Evolutionary conservation across 768 basidiomycete species (phyloP).

Genomic region (Pisolithus orientalis): DNA sequence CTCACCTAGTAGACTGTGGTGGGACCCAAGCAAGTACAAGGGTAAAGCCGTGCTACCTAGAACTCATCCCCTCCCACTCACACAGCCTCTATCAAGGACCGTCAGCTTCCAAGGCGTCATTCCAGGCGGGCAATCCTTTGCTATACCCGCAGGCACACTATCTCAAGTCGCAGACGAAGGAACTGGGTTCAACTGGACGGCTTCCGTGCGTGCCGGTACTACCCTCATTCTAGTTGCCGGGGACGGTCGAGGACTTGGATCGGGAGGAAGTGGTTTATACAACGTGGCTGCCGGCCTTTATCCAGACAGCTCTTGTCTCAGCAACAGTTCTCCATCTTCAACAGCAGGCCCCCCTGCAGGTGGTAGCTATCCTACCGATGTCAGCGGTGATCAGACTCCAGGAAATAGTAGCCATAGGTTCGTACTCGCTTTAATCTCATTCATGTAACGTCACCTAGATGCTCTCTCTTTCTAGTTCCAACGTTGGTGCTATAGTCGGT

Average conservation of each 20-base stretch:
- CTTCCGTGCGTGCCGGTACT: constrained; percentile 57
- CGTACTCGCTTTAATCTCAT: background rate
- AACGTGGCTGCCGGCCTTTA: constrained; percentile 48
- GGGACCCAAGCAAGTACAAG: constrained; percentile 48
- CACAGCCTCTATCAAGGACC: constrained; percentile 30
- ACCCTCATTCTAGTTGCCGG: constrained; percentile 62
- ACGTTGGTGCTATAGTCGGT: constrained; percentile 30
- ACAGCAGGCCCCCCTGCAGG: constrained; percentile 75
- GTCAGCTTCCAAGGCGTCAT: constrained; percentile 68
- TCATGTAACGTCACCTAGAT: background rate
- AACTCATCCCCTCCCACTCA: background rate
- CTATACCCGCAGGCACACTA: constrained; percentile 46
- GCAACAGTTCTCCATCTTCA: constrained; percentile 60
- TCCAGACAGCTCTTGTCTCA: constrained; percentile 51
- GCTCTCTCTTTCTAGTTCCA: background rate
- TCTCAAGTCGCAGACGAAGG: constrained; percentile 41
- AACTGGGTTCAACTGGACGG: constrained; percentile 66
- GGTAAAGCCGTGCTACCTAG: constrained; percentile 30
- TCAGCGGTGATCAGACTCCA: background rate
- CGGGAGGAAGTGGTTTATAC: constrained; percentile 56
- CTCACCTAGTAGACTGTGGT: constrained; percentile 55
- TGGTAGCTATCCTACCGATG: constrained; percentile 57
- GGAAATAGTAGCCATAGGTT: background rate
- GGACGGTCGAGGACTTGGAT: constrained; percentile 60
- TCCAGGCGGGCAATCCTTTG: constrained; percentile 73